A percentile compares a stretch with the other conserved stretches of the same genome.
phyloP scores from a whole-genome alignment of 176 grass and related monocot species.

The Bonia amplexicaulis region DNA sequence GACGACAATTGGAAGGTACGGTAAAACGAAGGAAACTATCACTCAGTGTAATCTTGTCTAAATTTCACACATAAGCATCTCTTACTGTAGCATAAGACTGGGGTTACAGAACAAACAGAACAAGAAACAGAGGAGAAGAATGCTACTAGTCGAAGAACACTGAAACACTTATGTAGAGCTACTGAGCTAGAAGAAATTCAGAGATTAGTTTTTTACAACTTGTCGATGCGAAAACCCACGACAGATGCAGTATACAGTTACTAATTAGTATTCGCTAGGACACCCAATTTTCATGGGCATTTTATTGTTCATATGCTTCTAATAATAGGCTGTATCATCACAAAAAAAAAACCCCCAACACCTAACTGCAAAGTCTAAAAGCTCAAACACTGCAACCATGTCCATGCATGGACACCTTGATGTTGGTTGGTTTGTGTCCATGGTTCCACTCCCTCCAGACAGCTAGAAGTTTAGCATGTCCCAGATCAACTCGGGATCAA shows the following conservation, averaged over 20 bases:
- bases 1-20: not conserved
- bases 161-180: not conserved
- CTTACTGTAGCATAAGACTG: not conserved
- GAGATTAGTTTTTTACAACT: constrained; percentile 12
- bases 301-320: constrained; percentile 34
- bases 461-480: constrained; percentile 59
- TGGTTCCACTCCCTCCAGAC: constrained; percentile 12
- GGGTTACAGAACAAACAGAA: not conserved
- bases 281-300: constrained; percentile 21
- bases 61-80: not conserved
- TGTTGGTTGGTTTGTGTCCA: not conserved
- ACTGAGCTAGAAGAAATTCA: not conserved
- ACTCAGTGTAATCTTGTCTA: not conserved
- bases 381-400: constrained; percentile 14
- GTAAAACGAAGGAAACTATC: not conserved
- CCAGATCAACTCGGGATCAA: constrained; percentile 87
- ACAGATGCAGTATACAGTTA: constrained; percentile 8
- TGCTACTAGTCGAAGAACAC: not conserved
- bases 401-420: not conserved
- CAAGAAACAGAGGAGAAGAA: not conserved
- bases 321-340: constrained; percentile 20
- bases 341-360: constrained; percentile 7
- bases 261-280: not conserved
- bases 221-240: constrained; percentile 27
- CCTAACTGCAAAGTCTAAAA: constrained; percentile 21